Percentiles rank a stretch among this genome's conserved stretches.
Evolutionary conservation across 345 rosid genomes (phyloP).

Genomic region (Isatis tinctoria): DNA sequence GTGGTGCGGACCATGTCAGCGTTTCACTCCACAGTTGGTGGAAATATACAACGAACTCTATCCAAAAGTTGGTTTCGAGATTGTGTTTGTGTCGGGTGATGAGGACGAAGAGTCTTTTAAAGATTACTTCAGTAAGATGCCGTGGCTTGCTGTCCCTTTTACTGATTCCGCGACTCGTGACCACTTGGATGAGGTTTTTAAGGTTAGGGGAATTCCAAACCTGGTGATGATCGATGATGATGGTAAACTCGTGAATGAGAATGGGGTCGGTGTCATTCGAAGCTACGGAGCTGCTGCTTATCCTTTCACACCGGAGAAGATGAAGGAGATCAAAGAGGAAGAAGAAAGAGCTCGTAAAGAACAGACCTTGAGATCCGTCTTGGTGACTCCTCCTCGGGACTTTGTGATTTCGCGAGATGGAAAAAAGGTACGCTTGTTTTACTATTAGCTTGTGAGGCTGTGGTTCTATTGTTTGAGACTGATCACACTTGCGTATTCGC

Average conservation of each 20-base stretch:
- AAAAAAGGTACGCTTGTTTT: conserved; percentile 39
- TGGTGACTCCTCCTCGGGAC: conserved; percentile 52
- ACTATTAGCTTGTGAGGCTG: background rate
- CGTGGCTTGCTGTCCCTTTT: conserved; percentile 85
- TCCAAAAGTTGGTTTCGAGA: conserved; percentile 52
- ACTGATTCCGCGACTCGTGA: conserved; percentile 53
- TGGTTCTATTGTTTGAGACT: background rate
- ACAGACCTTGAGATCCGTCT: conserved; percentile 54
- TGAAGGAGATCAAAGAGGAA: conserved; percentile 55
- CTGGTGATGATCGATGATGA: conserved; percentile 62
- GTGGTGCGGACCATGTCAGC: conserved; percentile 78
- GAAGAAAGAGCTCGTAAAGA: conserved; percentile 56
- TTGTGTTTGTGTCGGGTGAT: conserved; percentile 55
- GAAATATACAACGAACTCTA: conserved; percentile 55
- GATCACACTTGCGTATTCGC: background rate
- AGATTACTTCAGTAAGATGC: conserved; percentile 70
- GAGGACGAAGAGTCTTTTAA: conserved; percentile 51
- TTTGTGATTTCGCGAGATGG: conserved; percentile 52
- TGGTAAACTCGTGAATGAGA: conserved; percentile 45
- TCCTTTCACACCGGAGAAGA: conserved; percentile 61
- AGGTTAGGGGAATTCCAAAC: conserved; percentile 66
- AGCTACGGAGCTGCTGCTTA: conserved; percentile 64
- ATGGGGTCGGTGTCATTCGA: conserved; percentile 46
- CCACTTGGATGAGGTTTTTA: conserved; percentile 44
- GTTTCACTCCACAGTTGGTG: conserved; percentile 56